Base-by-base conservation (phyloP, 2,329 filamentous ascomycete genomes). In the Zymoseptoria brevis region DNA sequence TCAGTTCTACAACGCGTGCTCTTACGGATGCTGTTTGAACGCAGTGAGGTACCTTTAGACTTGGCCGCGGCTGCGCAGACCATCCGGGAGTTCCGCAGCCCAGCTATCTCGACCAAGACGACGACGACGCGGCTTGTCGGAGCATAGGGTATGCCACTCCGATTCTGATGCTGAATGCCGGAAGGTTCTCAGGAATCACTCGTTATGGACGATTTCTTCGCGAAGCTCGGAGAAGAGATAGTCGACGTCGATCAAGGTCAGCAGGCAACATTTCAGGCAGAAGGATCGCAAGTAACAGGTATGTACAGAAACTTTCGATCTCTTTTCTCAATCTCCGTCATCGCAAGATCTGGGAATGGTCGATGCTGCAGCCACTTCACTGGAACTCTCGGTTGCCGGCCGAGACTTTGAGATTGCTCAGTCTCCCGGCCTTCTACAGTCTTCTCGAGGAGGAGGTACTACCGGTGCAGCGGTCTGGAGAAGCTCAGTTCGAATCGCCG, bases 391-490 rank as follows among this genome's bases (percentile, higher is more conserved):
- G 19, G 81, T 97, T 61, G 83, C 79, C 57, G 85, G 81, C 57
- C 80, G 80, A 56, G 89, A 96, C 69, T 84, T 90, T 60, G 83
- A 81, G 35, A 87, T 97, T 66, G 81, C 86, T 62, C 94, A 97
- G 74, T 96, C 90, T 1, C 93, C 91, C 0, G 83, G 85, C 8
- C 80, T 97, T 8, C 81, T 99, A 45, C 86, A 85, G 1, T 96
- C 91, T 1, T 83, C 85, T 62, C 84, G 91, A 30, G 81, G 83
- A 26, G 86, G 81, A 11, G 88, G 87, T 1, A 91, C 88, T 1
- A 91, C 88, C 1, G 87, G 88, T 52, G 88, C 88, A 69, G 84
- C 96, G 19, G 79, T 97, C 8, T 99, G 94, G 94, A 91, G 89
- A 74, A 87, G 96, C 66, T 93, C 90, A 0, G 90, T 92, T 8